phyloP scores from a whole-genome alignment of 495 filamentous ascomycete genomes.

The Penicillium malachiteum region DNA sequence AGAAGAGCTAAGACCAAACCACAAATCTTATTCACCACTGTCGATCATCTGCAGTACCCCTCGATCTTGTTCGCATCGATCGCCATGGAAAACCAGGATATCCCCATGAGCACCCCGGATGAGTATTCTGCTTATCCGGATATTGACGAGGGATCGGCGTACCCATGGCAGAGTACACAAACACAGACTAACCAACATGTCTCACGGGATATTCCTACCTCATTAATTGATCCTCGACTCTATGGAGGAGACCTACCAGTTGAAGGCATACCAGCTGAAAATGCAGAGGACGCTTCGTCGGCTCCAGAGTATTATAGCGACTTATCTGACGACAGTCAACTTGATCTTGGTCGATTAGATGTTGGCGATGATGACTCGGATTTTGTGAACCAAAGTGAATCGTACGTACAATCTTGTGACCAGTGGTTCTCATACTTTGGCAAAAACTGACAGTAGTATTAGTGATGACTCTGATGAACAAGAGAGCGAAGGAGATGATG shows the following conservation, averaged over 20 bases:
- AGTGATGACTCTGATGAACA: conserved; percentile 22
- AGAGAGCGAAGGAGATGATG: conserved; percentile 28
- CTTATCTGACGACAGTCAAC: conserved; percentile 6
- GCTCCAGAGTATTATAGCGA: conserved; percentile 12
- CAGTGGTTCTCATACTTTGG: not conserved
- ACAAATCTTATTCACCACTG: too few relatives aligned
- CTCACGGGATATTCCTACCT: conserved; percentile 20
- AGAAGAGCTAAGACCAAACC: not conserved
- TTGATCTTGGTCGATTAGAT: conserved; percentile 6
- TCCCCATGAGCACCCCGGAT: conserved; percentile 21
- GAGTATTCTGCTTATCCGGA: conserved; percentile 34
- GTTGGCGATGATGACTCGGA: conserved; percentile 24
- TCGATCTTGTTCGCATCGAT: not conserved
- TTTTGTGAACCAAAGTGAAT: conserved; percentile 32
- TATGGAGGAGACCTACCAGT: conserved; percentile 28
- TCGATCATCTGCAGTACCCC: too few relatives aligned
- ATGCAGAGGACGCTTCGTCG: conserved; percentile 8
- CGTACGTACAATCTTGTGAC: conserved; percentile 25
- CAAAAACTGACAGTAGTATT: not conserved
- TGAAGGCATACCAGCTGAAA: conserved; percentile 20
- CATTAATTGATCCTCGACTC: conserved; percentile 43
- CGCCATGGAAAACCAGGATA: conserved; percentile 20
- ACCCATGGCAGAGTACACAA: conserved; percentile 32
- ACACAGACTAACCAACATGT: conserved; percentile 8
- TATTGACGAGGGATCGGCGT: conserved; percentile 37